These are phyloP conservation scores for Trichosporon asahii DNA, from an alignment of 1,284 basidiomycete genomes.

Conservation along the genomic window DNA sequence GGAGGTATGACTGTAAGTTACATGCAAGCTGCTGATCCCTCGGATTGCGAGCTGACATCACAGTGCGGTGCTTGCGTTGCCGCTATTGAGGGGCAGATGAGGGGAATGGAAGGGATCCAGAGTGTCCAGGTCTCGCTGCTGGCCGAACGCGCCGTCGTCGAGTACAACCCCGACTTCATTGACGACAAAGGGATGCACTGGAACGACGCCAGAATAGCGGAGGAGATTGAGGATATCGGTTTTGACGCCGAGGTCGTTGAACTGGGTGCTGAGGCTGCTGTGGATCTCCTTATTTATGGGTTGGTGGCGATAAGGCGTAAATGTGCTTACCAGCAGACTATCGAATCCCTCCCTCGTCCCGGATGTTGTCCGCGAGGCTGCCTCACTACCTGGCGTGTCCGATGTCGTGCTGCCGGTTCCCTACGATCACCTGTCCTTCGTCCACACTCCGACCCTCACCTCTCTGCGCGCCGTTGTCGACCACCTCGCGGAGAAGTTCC, in stretches of 20 bases:
- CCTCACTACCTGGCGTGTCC: conserved; percentile 69
- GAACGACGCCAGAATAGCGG: conserved; percentile 72
- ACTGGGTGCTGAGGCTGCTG: conserved; percentile 38
- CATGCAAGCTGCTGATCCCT: neutral
- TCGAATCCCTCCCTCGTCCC: conserved; percentile 32
- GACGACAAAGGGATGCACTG: conserved; percentile 55
- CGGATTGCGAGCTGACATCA: conserved; percentile 2
- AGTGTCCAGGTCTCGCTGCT: conserved; percentile 89
- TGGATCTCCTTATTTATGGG: conserved; percentile 50
- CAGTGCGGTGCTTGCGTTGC: conserved; percentile 55
- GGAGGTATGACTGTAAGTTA: conserved; percentile 50
- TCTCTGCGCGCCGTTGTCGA: conserved; percentile 82
- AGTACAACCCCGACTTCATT: conserved; percentile 67
- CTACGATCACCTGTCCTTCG: conserved; percentile 70
- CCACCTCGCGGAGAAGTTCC: conserved; percentile 65
- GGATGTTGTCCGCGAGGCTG: conserved; percentile 31
- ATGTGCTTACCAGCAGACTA: conserved; percentile 9
- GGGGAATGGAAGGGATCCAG: conserved; percentile 75
- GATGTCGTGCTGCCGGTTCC: conserved; percentile 67
- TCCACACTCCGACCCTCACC: conserved; percentile 70
- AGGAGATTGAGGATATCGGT: conserved; percentile 56
- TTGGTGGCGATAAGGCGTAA: conserved; percentile 21
- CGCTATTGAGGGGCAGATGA: conserved; percentile 89
- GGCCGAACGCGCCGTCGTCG: conserved; percentile 85
- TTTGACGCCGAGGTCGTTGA: conserved; percentile 52